Base-by-base conservation (phyloP, 2,329 filamentous ascomycete genomes). In the Botryosphaeria agaves region DNA sequence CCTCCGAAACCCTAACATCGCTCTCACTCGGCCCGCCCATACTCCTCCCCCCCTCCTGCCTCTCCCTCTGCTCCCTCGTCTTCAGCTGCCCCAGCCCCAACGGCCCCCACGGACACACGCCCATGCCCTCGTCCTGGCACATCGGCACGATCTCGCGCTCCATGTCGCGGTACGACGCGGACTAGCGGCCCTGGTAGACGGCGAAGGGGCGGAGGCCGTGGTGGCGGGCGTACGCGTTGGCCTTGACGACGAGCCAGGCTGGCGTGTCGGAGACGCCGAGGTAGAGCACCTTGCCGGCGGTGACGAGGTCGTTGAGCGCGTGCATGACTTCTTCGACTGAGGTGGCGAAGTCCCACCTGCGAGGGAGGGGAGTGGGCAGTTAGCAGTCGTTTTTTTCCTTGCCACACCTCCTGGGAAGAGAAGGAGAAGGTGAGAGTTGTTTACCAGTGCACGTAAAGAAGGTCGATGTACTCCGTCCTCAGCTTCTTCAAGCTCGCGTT, bases 381-480 rank as follows among this genome's bases (percentile, higher is more conserved):
- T n/a, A n/a, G n/a, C n/a, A n/a, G n/a, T n/a, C n/a, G n/a, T n/a
- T n/a, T n/a, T n/a, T n/a, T n/a, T n/a, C n/a, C n/a, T n/a, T n/a
- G n/a, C n/a, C n/a, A n/a, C n/a, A n/a, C n/a, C n/a, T n/a, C n/a
- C n/a, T n/a, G n/a, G n/a, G n/a, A n/a, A n/a, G n/a, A n/a, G n/a
- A n/a, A n/a, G n/a, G n/a, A n/a, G n/a, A n/a, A n/a, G n/a, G n/a
- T n/a, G n/a, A n/a, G n/a, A n/a, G n/a, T n/a, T n/a, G n/a, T n/a
- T 42, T 3, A 68, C 64, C 32, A 42, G 28, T 44, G 35, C 18
- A 47, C 31, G 30, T 46, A 44, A 7, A 47, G 38, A 26, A 77
- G 45, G 42, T 83, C 77, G 34, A 82, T 70, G 44, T 80, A 83
- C 31, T 69, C 61, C 0, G 75, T 79, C 50, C 73, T 62, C 31